Base-by-base conservation (phyloP, 441 rosid genomes). In the Gossypium schwendimanii region DNA sequence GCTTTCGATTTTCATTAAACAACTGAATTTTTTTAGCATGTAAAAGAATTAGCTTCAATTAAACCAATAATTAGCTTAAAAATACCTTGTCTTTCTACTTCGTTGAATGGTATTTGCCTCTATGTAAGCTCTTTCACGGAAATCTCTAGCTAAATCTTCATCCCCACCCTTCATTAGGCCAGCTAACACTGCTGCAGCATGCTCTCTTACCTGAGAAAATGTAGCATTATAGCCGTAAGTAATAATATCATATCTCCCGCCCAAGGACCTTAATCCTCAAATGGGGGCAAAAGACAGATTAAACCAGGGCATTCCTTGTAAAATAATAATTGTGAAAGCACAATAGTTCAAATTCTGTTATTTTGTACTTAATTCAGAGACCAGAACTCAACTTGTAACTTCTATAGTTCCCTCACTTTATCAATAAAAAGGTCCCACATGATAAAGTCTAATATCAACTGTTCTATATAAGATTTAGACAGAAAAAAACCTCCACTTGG, bases 111-210 rank as follows among this genome's bases (percentile, higher is more conserved):
- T 61, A 81, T 76, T 91, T 68, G 96, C 99, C 77, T 85, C 95
- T 75, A 73, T 79, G 72, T 85, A 92, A 78, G 97, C 91, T 82
- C 95, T 87, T 60, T 89, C 87, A 53, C 97, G 97, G 83, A 95
- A 93, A 69, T 88, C 87, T 74, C 81, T 83, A 33, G 97, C 93
- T 79, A 95, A 87, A 79, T 85, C 87, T 81, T 88, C 93, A 83
- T 93, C 97, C 58, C 92, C 99, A 61, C 98, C 97, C 85, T 95
- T 95, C 95, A 91, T 85, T 73, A 95, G 81, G 74, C 98, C 98
- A 50, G 98, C 99, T 73, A 95, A 86, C 84, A 95, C 98, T 53
- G 97, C 92, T 24, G 98, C 98, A 53, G 98, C 95, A 81, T 93
- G 99, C 90, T 95, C 99, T 75, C 99, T 91, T 73, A 95, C 97